Evolutionary conservation across 2,329 filamentous ascomycete genomes (phyloP).

Genomic region (Penicillium nordicum): DNA sequence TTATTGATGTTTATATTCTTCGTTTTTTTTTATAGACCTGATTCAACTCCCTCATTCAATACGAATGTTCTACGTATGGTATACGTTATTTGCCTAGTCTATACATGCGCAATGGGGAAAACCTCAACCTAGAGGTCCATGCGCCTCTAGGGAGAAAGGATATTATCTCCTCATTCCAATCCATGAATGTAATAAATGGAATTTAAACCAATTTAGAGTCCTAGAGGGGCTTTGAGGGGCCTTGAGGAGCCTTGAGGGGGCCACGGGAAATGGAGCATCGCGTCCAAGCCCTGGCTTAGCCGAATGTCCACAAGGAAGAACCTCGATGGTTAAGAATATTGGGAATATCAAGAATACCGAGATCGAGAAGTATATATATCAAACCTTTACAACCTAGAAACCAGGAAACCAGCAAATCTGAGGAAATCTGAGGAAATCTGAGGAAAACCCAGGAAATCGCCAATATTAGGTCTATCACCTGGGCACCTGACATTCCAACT

Average conservation of each 20-base stretch:
- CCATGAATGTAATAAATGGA: background rate
- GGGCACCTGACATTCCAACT: constrained; percentile 1
- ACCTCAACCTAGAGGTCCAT: background rate
- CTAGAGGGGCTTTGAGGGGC: background rate
- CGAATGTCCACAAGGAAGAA: background rate
- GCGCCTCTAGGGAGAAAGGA: background rate
- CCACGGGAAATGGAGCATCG: background rate
- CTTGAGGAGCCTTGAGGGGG: background rate
- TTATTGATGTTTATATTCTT: background rate
- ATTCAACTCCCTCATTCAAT: background rate
- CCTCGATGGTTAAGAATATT: background rate
- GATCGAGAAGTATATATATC: background rate
- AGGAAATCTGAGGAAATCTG: background rate
- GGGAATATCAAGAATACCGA: background rate
- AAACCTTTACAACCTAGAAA: background rate
- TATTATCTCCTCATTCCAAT: background rate
- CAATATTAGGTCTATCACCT: background rate
- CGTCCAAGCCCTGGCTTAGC: constrained; percentile 9
- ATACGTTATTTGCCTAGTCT: background rate
- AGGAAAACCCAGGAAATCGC: background rate
- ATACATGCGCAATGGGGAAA: background rate
- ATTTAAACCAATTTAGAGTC: background rate
- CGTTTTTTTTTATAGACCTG: background rate
- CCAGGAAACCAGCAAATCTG: background rate
- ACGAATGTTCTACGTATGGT: background rate